These are phyloP conservation scores for Erythrophleum ivorense DNA, from an alignment of 331 rosid genomes.

Conservation along the genomic window DNA sequence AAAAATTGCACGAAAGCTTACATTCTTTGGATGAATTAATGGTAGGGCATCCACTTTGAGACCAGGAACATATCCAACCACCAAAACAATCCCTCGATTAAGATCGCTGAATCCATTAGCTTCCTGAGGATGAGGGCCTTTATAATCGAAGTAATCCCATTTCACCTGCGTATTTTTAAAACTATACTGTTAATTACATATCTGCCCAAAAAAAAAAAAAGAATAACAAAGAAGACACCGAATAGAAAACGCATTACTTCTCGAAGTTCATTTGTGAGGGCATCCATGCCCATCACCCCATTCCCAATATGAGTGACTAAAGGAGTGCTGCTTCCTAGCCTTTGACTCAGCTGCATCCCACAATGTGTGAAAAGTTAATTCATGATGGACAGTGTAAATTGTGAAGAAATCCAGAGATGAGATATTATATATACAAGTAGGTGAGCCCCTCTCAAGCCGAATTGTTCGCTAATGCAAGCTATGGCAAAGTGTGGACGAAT, in stretches of 20 bases:
- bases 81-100: constrained; percentile 54
- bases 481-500: constrained; percentile 42
- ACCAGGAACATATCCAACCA: constrained; percentile 63
- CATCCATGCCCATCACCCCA: constrained; percentile 41
- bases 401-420: neutral
- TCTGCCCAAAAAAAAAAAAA: neutral
- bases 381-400: neutral
- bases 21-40: constrained; percentile 43
- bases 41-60: constrained; percentile 57
- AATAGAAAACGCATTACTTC: constrained; percentile 7
- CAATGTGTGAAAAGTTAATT: neutral
- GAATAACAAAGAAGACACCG: neutral
- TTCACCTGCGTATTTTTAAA: constrained; percentile 23
- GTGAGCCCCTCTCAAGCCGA: constrained; percentile 21
- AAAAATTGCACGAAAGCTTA: constrained; percentile 3
- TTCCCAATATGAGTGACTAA: constrained; percentile 31
- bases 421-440: neutral
- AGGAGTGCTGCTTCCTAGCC: constrained; percentile 35
- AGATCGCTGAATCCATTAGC: neutral
- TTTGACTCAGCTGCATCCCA: constrained; percentile 14
- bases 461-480: constrained; percentile 37
- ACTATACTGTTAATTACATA: neutral
- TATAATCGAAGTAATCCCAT: constrained; percentile 31
- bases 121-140: constrained; percentile 36
- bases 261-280: constrained; percentile 6